Conservation (phyloP, 805 yeast species). For the Lipomyces chichibuensis region DNA sequence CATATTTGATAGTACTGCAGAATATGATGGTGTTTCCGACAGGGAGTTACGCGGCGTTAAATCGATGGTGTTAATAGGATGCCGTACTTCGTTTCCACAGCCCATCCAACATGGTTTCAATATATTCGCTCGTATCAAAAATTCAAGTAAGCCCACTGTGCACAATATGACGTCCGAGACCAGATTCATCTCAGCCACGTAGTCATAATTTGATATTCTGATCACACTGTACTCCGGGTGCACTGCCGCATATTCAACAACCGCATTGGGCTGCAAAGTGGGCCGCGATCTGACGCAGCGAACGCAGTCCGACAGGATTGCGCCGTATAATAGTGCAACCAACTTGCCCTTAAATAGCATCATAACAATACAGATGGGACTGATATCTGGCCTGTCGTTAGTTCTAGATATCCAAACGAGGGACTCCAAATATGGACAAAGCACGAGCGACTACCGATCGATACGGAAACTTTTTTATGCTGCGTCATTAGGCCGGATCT, state of each 20-base stretch:
- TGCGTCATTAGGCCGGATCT: neutral
- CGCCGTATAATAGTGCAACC: neutral
- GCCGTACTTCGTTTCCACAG: neutral
- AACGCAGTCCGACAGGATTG: neutral
- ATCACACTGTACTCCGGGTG: neutral
- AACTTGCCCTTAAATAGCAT: neutral
- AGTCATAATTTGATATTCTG: neutral
- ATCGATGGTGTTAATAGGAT: neutral
- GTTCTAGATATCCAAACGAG: neutral
- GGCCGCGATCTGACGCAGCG: neutral
- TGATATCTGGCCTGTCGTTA: neutral
- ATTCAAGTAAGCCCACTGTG: slow-evolving; percentile 6
- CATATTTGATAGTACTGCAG: neutral
- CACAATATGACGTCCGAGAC: slow-evolving; percentile 5
- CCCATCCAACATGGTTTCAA: neutral
- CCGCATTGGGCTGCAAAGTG: neutral
- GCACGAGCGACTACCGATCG: neutral
- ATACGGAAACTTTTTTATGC: neutral
- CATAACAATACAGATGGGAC: neutral
- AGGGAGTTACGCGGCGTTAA: neutral
- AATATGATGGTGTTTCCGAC: neutral
- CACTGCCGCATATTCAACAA: neutral
- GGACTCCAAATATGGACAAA: neutral
- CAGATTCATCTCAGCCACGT: slow-evolving; percentile 5
- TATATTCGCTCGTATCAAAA: neutral